Evolutionary conservation across 202 grass and related monocot species (phyloP).

Genomic region (Zizania palustris): DNA sequence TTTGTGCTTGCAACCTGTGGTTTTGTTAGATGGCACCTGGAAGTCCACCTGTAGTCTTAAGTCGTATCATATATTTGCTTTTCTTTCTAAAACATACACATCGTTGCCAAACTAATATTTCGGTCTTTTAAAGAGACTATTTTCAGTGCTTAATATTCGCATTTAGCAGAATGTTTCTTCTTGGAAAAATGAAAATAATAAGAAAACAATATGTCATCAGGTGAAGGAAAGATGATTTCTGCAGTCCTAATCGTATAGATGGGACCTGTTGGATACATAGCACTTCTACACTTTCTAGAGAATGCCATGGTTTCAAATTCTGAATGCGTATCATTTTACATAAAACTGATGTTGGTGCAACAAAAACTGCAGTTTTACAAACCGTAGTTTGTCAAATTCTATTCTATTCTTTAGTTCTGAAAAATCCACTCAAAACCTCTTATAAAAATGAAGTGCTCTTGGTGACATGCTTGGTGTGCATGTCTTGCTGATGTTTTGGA

Average conservation of each 20-base stretch:
- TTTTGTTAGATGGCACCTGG: conserved; percentile 23
- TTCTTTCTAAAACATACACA: conserved; percentile 11
- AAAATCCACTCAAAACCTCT: conserved; percentile 5
- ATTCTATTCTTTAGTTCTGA: not conserved
- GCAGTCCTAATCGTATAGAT: conserved; percentile 24
- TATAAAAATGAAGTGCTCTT: conserved; percentile 24
- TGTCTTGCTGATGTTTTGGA: conserved; percentile 18
- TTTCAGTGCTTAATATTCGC: conserved; percentile 29
- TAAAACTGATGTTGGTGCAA: not conserved
- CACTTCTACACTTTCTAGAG: not conserved
- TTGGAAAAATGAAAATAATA: not conserved
- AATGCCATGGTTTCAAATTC: not conserved
- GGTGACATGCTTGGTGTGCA: not conserved
- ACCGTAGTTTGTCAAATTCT: not conserved
- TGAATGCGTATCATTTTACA: not conserved
- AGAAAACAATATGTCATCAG: conserved; percentile 16
- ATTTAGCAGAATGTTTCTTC: conserved; percentile 17
- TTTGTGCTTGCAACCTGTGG: conserved; percentile 27
- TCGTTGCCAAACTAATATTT: conserved; percentile 15
- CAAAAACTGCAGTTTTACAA: not conserved
- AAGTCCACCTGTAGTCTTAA: not conserved
- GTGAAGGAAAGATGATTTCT: conserved; percentile 18
- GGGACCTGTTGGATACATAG: not conserved
- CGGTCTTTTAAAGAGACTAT: conserved; percentile 8
- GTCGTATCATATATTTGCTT: conserved; percentile 26